Base-by-base conservation (phyloP, 768 basidiomycete species). In the Pseudohyphozyma bogoriensis region DNA sequence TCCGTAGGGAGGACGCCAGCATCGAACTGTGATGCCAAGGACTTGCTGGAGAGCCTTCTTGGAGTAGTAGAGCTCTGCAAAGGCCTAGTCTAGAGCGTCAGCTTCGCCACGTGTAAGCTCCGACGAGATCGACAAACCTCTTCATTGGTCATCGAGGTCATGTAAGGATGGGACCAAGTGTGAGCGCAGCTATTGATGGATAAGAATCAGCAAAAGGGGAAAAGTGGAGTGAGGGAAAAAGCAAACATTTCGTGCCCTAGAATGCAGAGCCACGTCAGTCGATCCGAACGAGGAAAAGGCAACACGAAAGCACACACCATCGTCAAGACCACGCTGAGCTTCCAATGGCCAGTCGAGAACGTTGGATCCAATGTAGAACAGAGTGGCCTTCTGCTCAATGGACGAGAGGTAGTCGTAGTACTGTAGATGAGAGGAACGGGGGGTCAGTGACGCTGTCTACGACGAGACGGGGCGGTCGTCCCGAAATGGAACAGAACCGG, bases 291-390 rank as follows among this genome's bases (percentile, higher is more conserved):
- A n/a, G n/a, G n/a, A n/a, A n/a, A n/a, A n/a, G n/a, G n/a, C n/a
- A n/a, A n/a, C n/a, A n/a, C n/a, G n/a, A n/a, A n/a, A n/a, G n/a
- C n/a, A n/a, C n/a, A n/a, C n/a, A n/a, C n/a, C 74, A 40, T 75
- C 74, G 1, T 59, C 55, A 11, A 72, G 44, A 44, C 66, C 76
- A 42, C 74, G 63, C 55, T 75, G 68, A 22, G 75, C 75, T 64
- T 77, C 73, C 4, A 74, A 51, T 4, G 76, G 76, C 75, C 75
- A 76, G 67, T 75, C 70, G 42, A 74, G 62, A n/a, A 76, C 74
- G 66, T 77, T 77, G 24, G 72, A 73, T 1, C 76, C 76, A 60
- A 77, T 75, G 68, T 50, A n/a, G 61, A 67, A 63, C 69, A 73
- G 68, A 13, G 73, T 71, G 8, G 73, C 75, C 53, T 71, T 73